Base-by-base conservation (phyloP, 2,329 filamentous ascomycete species). In the Neopestalotiopsis rosae region DNA sequence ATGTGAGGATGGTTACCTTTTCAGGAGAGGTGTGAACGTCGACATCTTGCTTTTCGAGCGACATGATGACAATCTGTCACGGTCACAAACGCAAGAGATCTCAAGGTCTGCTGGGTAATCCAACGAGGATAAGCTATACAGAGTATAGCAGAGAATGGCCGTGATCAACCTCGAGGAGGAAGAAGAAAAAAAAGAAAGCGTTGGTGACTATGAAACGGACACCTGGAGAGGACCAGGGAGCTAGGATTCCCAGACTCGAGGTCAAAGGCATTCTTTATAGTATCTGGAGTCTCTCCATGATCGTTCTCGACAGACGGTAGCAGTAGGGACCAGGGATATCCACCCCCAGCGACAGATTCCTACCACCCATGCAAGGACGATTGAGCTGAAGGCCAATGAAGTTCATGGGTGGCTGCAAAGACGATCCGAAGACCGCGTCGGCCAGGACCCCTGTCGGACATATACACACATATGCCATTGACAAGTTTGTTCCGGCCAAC, bases 361-460 rank as follows among this genome's bases (percentile, higher is more conserved):
- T 13, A 20, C 20, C 24, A 66, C 52, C 42, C 63, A 66, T 66
- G 63, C 63, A 66, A 38, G 34, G 63, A 49, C 49, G 42, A 45
- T 66, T 20, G 63, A 66, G 63, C 56, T 66, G 63, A 66, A 28
- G 42, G 20, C 28, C 24, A n/a, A 32, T 40, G n/a, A 52, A 20
- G 42, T 14, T 34, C 32, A 38, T 40, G 30, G 52, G 56, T 66
- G 64, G 64, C 64, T 66, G 64, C 64, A 24, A 67, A 62, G n/a
- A 4, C 52, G 52, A 58, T 52, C 65, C 65, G 65, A 59, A 67
- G 61, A 59, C 17, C 65, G 65, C 56, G 65, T 61, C n/a, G 38
- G 65, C 17, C 56, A 20, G 13, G 13, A 67, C 34, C 56, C 65
- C 14, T 61, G 52, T 59, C 56, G 14, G 38, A 24, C 45, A 20